Evolutionary conservation across 495 filamentous ascomycete species (phyloP), one percentile per base, ranked within the genome.

Genomic region (Chaetomidium leptoderma): DNA sequence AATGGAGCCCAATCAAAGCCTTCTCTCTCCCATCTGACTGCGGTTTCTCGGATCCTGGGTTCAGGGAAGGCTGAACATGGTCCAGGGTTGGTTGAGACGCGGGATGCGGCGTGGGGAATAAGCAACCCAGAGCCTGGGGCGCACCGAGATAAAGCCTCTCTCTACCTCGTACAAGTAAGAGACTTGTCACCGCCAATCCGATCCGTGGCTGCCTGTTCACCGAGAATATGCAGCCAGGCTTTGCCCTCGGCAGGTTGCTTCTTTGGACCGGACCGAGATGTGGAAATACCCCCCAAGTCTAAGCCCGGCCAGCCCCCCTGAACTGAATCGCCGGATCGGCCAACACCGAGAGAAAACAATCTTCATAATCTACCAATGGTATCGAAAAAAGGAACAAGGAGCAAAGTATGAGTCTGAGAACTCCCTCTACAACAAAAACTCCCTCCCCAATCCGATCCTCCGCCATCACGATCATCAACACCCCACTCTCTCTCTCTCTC

Each of bases 291-390:
- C 11, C 23, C 14, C 16, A 11, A 5, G 9, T 8, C 9, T 35
- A 3, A 10, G 32, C 4, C 2, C 9, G 8, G 32, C 32, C 14
- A 13, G 9, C 7, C 9, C 32, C 32, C 32, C 32, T 35, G 32
- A 35, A 13, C 32, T 35, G 32, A 35, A 35, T 35, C 32, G 7
- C 7, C 32, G 32, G 32, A 13, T 4, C 14, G 32, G 14, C 32
- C 32, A 13, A 35, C 32, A 35, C n/a, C n/a, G n/a, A 24, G 21
- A 19, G 16, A 35, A 51, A 8, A 39, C 21, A 43, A 23, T 59
- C 51, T 59, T 37, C 57, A 63, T 63, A 52, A 53, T 63, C 60
- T 65, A 63, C 63, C 60, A 55, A 55, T 66, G 60, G 63, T 66
- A 66, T 66, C 60, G 61, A 61, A 58, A n/a, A 59, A 60, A 23